These are phyloP conservation scores for Xylaria sp. DNA, from an alignment of 2,329 filamentous ascomycete genomes.

Conservation along the genomic window DNA sequence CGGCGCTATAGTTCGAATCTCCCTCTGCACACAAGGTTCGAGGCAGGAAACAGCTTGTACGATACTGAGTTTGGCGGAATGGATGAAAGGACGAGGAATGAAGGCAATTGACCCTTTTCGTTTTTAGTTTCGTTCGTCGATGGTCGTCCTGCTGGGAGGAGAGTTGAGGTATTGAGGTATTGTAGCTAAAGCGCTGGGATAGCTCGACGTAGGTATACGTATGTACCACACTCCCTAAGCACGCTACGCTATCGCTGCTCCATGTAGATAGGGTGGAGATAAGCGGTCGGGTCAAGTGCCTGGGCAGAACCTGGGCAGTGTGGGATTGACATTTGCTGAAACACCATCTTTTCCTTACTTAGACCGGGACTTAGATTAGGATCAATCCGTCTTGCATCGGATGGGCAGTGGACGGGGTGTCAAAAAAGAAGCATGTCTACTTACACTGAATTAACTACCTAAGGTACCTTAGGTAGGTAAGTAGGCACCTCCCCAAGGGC, in stretches of 20 bases:
- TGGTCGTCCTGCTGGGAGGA: neutral
- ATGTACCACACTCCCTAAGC: no score
- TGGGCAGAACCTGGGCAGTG: neutral
- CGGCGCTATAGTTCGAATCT: neutral
- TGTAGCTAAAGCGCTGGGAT: no score
- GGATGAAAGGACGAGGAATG: neutral
- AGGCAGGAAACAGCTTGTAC: neutral
- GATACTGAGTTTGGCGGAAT: neutral
- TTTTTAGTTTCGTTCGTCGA: neutral
- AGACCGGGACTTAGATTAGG: no score
- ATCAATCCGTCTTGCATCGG: slow-evolving; percentile 7
- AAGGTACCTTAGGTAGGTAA: no score
- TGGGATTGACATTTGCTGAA: neutral
- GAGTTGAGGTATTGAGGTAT: no score
- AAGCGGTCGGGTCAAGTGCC: neutral
- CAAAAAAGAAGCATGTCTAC: no score
- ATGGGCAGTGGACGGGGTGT: no score
- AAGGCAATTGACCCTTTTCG: slow-evolving; percentile 1
- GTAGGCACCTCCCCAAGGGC: no score
- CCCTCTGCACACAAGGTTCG: neutral
- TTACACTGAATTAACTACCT: no score
- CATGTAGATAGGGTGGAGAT: neutral
- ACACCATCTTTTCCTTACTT: neutral
- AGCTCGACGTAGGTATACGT: no score
- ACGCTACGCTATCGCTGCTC: no score